Base-by-base conservation (phyloP, 176 grass and related monocot genomes). In the Stipa capillata region DNA sequence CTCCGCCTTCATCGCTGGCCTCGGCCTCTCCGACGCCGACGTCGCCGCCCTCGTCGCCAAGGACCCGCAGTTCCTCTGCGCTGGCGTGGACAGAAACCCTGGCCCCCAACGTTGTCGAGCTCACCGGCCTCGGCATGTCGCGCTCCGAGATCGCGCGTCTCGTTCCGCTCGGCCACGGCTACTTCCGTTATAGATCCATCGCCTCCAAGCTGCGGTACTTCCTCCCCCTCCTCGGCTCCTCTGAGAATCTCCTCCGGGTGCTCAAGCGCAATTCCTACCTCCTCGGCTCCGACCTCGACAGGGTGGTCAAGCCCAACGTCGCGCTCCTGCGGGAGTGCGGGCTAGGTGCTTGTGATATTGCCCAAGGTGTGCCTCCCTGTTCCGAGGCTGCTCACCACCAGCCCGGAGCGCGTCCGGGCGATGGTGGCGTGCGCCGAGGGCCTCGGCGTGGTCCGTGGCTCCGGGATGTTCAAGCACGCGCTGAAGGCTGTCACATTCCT, bases 1-100 rank as follows among this genome's bases (percentile, higher is more conserved):
- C 65, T 73, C 83, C 56, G 43, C 54, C 54, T 86, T 90, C 58
- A 28, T 86, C 49, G 18, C 61, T 8, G 52, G 29, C 42, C 74
- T 83, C 66, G 88, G 83, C 15, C 65, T 90, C 14, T 31, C 58
- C 45, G 1, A 51, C 31, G 20, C 41, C 45, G 42, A 54, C 66
- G 21, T 74, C 69, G 72, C 44, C 21, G 64, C n/a, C 20, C 21
- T 67, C 25, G 35, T 86, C 31, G 24, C 39, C 7, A 25, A 29
- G 23, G 25, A 63, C 28, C 79, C 88, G 15, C 1, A 0, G 5
- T 9, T 78, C 16, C 55, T 90, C 36, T 21, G 43, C 76, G 67
- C 67, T 62, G 27, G 17, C 6, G 83, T 73, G 14, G 63, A 78
- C 8, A 76, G n/a, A 56, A 52, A 85, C 65, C 43, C 54, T 90